phyloP scores from a whole-genome alignment of 1,139 yeast genomes.

The Hyphopichia khmerensis region DNA sequence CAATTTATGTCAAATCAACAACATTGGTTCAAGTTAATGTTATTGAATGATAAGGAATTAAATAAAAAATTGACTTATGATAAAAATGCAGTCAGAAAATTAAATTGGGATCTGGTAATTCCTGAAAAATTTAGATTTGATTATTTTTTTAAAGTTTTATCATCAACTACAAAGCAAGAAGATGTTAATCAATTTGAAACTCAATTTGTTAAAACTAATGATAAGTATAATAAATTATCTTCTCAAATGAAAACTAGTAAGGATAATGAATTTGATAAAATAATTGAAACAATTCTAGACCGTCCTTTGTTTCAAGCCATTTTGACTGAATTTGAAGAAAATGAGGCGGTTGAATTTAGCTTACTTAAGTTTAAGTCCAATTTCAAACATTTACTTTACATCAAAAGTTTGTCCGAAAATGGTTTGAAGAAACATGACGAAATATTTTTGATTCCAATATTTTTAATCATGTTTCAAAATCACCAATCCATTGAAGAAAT shows the following conservation, averaged over 20 bases:
- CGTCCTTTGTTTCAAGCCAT: conserved; percentile 34
- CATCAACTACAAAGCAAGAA: conserved; percentile 15
- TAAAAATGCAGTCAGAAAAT: conserved; percentile 30
- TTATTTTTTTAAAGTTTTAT: conserved; percentile 28
- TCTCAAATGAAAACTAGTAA: conserved; percentile 29
- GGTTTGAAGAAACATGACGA: conserved; percentile 44
- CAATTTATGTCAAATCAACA: conserved; percentile 19
- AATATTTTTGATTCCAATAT: conserved; percentile 37
- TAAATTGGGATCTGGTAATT: conserved; percentile 42
- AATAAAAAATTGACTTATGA: conserved; percentile 26
- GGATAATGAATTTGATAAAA: conserved; percentile 32
- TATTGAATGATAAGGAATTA: conserved; percentile 21
- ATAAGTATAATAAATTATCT: conserved; percentile 24
- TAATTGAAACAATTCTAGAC: conserved; percentile 21
- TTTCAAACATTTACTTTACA: conserved; percentile 32
- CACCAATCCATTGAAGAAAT: conserved; percentile 24
- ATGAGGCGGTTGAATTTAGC: conserved; percentile 8
- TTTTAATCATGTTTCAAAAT: conserved; percentile 30
- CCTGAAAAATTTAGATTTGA: conserved; percentile 27
- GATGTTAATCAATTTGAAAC: conserved; percentile 14
- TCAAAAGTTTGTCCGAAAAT: conserved; percentile 36
- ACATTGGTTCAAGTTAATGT: conserved; percentile 26
- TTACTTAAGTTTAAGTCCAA: conserved; percentile 20
- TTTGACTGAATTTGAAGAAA: conserved; percentile 16
- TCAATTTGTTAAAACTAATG: conserved; percentile 19